These are phyloP conservation scores for Debaryomyces castellii DNA, from an alignment of 805 yeast species.

Conservation along the genomic window DNA sequence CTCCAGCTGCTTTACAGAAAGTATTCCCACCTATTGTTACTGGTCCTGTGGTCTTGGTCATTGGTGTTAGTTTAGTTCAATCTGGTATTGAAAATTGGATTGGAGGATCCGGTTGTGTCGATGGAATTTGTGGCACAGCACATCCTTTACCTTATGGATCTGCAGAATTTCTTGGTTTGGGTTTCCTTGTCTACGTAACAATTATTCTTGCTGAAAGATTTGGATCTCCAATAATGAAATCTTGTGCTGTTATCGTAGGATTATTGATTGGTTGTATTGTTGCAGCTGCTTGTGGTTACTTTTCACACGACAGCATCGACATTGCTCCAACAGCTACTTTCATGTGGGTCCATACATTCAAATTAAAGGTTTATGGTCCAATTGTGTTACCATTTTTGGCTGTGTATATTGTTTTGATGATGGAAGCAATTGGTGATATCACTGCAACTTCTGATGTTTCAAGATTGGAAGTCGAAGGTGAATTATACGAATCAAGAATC, in stretches of 20 bases:
- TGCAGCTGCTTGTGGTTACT: slow-evolving; percentile 88
- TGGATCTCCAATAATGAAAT: slow-evolving; percentile 93
- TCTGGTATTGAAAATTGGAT: slow-evolving; percentile 83
- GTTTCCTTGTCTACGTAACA: slow-evolving; percentile 74
- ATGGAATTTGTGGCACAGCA: slow-evolving; percentile 37
- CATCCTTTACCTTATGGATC: slow-evolving; percentile 75
- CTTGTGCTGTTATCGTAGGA: slow-evolving; percentile 89
- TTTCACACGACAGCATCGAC: slow-evolving; percentile 54
- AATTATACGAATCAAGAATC: slow-evolving; percentile 74
- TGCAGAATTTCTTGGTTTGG: slow-evolving; percentile 83
- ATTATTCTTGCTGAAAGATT: slow-evolving; percentile 78
- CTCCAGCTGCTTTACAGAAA: slow-evolving; percentile 66
- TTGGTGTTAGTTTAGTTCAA: slow-evolving; percentile 68
- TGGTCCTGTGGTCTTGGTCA: slow-evolving; percentile 87
- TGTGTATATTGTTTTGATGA: slow-evolving; percentile 75
- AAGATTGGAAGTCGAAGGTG: slow-evolving; percentile 80
- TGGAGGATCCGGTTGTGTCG: slow-evolving; percentile 76
- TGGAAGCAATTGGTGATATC: slow-evolving; percentile 94
- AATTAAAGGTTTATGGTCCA: slow-evolving; percentile 75
- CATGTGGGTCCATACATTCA: slow-evolving; percentile 86
- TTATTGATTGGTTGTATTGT: slow-evolving; percentile 86
- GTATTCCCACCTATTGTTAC: slow-evolving; percentile 89
- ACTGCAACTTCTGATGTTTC: slow-evolving; percentile 94
- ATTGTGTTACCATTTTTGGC: slow-evolving; percentile 84
- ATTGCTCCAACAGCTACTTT: slow-evolving; percentile 81